Base-by-base conservation (phyloP, 169 alveolate genomes). In the Plasmodium cynomolgi region DNA sequence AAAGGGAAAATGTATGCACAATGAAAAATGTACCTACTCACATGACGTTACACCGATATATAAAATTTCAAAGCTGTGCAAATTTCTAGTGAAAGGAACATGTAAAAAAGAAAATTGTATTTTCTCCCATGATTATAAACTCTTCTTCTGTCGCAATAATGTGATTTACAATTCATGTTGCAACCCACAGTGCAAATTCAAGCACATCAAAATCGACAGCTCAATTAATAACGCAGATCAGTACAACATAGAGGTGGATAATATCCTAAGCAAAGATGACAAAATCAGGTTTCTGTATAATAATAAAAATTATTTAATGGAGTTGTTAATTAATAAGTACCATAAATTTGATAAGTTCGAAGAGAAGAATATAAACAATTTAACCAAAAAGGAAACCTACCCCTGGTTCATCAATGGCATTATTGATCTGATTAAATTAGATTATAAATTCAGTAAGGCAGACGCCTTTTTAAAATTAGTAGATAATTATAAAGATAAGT, bases 11-110 rank as follows among this genome's bases (percentile, higher is more conserved):
- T 96, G 98, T 74, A 82, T 92, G 9, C 97, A 96, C 90, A 96
- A 96, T 17, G 96, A 90, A 33, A 74, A 84, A 3, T 96, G 98
- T 83, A 54, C 73, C 26, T 96, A 93, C 90, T 96, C 98, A 23
- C 98, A 96, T 91, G 97, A 95, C 81, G 96, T 96, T 79, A 86
- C 84, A 26, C 98, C 98, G n/a, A 81, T 96, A 41, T 94, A 96
- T 77, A 96, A 96, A 94, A 96, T 95, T n/a, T 92, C 96, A 37
- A 96, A 96, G 58, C 81, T 96, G 75, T 96, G 98, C 56, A 95
- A 95, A 71, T 96, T 73, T 88, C 93, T 83, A 77, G 91, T 96
- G 17, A 91, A 92, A 88, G 96, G 93, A 6, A 91, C 74, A 17
- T 77, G 97, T 41, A 26, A 58, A 31, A 96, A 96, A 50, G 92